Percentiles rank a stretch among this genome's conserved stretches.
These are phyloP conservation scores for Sutorius eximius DNA, from an alignment of 1,284 basidiomycete genomes.

Conservation along the genomic window DNA sequence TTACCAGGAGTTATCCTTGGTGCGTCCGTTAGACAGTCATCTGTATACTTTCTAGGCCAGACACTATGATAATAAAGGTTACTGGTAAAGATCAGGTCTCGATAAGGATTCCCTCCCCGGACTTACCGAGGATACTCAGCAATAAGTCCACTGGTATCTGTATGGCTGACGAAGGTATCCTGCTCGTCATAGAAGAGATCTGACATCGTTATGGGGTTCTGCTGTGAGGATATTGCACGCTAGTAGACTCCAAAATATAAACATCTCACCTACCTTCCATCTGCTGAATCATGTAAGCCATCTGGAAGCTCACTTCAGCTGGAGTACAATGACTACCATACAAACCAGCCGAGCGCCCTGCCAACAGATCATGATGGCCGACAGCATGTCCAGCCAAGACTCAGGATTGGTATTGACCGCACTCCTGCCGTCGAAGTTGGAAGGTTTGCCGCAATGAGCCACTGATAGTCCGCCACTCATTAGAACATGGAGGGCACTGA, in stretches of 20 bases:
- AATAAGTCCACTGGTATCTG: neutral
- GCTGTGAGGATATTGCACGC: neutral
- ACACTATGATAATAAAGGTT: neutral
- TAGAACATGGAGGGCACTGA: neutral
- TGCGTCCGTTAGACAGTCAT: neutral
- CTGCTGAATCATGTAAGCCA: conserved; percentile 6
- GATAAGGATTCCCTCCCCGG: neutral
- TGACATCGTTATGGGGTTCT: conserved; percentile 6
- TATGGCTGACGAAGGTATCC: neutral
- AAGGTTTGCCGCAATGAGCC: neutral
- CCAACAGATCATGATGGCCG: conserved; percentile 7
- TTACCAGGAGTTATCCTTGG: conserved; percentile 4
- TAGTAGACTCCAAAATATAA: neutral
- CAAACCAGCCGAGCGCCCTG: neutral
- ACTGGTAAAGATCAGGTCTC: conserved; percentile 2
- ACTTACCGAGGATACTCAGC: conserved; percentile 9
- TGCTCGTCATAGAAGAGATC: neutral
- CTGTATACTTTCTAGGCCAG: neutral
- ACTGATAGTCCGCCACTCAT: neutral
- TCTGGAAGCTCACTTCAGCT: neutral
- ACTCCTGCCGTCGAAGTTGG: neutral
- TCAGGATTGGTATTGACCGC: too few relatives aligned
- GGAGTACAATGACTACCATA: neutral
- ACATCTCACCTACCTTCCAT: conserved; percentile 5
- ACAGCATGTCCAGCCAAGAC: neutral